phyloP scores from a whole-genome alignment of 768 basidiomycete genomes.

The Tylopilus vinaceipallidus region DNA sequence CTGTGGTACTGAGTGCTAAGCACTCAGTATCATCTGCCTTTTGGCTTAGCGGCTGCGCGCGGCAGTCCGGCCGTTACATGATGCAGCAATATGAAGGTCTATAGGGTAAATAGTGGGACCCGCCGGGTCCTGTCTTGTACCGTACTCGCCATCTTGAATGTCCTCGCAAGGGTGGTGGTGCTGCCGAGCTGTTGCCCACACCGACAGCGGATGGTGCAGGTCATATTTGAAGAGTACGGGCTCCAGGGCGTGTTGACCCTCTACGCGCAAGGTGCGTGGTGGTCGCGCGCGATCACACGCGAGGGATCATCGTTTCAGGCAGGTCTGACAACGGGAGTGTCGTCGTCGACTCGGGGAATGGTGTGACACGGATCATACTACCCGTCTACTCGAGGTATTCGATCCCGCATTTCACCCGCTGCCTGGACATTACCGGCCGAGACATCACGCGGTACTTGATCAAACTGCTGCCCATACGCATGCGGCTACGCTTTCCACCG shows the following conservation, averaged over 20 bases:
- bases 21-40: too few relatives aligned
- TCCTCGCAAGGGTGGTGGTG: too few relatives aligned
- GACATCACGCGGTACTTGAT: constrained; percentile 99
- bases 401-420: constrained; percentile 89
- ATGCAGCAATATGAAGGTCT: too few relatives aligned
- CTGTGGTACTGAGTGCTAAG: too few relatives aligned
- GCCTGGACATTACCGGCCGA: constrained; percentile 95
- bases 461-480: constrained; percentile 98
- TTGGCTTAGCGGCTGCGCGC: too few relatives aligned
- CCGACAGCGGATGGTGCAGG: constrained; percentile 90
- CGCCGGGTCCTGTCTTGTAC: too few relatives aligned
- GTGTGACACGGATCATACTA: constrained; percentile 98
- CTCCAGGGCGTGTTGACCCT: constrained; percentile 96
- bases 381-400: constrained; percentile 98
- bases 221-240: constrained; percentile 99
- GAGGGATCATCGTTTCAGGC: background rate
- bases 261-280: constrained; percentile 93
- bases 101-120: too few relatives aligned
- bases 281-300: background rate
- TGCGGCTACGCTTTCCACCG: constrained; percentile 99
- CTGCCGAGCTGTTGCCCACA: too few relatives aligned
- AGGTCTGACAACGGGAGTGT: constrained; percentile 99
- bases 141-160: too few relatives aligned
- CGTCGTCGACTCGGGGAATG: constrained; percentile 98
- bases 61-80: too few relatives aligned